Percentiles rank a stretch among this genome's conserved stretches.
phyloP scores from a whole-genome alignment of 495 filamentous ascomycete genomes.

The Annulohypoxylon maeteangense region DNA sequence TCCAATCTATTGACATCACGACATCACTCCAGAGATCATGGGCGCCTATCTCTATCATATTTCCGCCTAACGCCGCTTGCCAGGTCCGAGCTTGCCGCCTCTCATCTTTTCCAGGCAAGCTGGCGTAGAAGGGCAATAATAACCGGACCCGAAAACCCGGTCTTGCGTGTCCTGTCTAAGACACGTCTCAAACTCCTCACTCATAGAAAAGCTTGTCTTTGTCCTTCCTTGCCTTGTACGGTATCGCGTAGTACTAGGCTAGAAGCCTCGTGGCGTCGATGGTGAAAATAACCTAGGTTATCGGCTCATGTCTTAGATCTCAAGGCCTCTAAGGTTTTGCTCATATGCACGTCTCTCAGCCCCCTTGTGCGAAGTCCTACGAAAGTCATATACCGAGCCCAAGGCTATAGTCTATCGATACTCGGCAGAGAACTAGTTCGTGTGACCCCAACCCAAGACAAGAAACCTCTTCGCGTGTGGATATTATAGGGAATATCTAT shows the following conservation, averaged over 20 bases:
- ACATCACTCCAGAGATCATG: not conserved
- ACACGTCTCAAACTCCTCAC: not conserved
- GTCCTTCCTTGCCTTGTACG: not conserved
- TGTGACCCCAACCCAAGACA: not conserved
- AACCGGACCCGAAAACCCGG: not conserved
- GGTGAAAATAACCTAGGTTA: not conserved
- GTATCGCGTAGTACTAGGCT: not conserved
- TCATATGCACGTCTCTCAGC: conserved; percentile 3
- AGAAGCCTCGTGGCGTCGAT: conserved; percentile 9
- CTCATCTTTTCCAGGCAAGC: not conserved
- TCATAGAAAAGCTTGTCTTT: conserved; percentile 10
- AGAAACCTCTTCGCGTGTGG: not conserved
- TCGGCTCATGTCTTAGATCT: not conserved
- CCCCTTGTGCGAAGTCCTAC: not conserved
- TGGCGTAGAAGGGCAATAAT: not conserved
- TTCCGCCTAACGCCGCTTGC: not conserved
- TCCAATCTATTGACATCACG: conserved; percentile 10
- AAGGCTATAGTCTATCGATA: conserved; percentile 10
- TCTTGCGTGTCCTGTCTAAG: conserved; percentile 7
- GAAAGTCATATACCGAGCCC: not conserved
- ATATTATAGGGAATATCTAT: not conserved
- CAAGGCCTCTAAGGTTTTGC: not conserved
- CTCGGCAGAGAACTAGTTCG: not conserved
- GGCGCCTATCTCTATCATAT: not conserved
- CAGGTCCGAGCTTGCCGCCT: not conserved